Evolutionary conservation across 2,329 filamentous ascomycete genomes (phyloP).

Genomic region (Fusarium globosum): DNA sequence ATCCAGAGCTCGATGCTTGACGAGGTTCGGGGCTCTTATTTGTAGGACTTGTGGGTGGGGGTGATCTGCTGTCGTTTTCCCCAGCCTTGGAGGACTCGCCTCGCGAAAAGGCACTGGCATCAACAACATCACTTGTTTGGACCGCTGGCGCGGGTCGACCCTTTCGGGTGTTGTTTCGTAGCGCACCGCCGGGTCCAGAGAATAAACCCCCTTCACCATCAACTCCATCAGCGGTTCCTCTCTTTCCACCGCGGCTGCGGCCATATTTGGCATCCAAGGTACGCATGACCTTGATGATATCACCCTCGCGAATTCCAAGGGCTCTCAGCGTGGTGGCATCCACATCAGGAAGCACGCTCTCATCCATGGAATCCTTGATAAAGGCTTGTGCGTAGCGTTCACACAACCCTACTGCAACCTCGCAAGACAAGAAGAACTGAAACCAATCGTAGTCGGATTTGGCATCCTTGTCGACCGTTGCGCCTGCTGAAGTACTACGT

Average conservation of each 20-base stretch:
- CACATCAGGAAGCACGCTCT: slow-evolving; percentile 90
- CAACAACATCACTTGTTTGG: slow-evolving; percentile 85
- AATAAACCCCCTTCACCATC: slow-evolving; percentile 82
- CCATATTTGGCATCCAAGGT: slow-evolving; percentile 83
- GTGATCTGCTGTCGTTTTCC: slow-evolving; percentile 38
- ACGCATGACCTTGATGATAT: slow-evolving; percentile 96
- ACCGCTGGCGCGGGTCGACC: slow-evolving; percentile 88
- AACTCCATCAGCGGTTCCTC: slow-evolving; percentile 54
- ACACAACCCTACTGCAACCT: slow-evolving; percentile 91
- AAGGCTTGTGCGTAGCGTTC: slow-evolving; percentile 95
- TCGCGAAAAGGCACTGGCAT: slow-evolving; percentile 85
- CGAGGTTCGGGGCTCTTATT: slow-evolving; percentile 47
- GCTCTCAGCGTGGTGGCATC: slow-evolving; percentile 84
- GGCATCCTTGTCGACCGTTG: slow-evolving; percentile 68
- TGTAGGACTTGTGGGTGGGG: slow-evolving; percentile 41
- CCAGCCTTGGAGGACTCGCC: slow-evolving; percentile 52
- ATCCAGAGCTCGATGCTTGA: slow-evolving; percentile 63
- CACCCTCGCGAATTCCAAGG: slow-evolving; percentile 92
- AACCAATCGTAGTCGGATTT: slow-evolving; percentile 97
- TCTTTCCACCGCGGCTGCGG: slow-evolving; percentile 63
- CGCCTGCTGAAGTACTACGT: slow-evolving; percentile 61
- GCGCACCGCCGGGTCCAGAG: slow-evolving; percentile 87
- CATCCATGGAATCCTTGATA: slow-evolving; percentile 91
- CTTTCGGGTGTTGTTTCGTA: slow-evolving; percentile 95
- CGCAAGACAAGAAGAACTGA: slow-evolving; percentile 94